Percentiles rank a stretch among this genome's conserved stretches.
phyloP scores from a whole-genome alignment of 2,329 filamentous ascomycete species.

The Zopfia rhizophila region DNA sequence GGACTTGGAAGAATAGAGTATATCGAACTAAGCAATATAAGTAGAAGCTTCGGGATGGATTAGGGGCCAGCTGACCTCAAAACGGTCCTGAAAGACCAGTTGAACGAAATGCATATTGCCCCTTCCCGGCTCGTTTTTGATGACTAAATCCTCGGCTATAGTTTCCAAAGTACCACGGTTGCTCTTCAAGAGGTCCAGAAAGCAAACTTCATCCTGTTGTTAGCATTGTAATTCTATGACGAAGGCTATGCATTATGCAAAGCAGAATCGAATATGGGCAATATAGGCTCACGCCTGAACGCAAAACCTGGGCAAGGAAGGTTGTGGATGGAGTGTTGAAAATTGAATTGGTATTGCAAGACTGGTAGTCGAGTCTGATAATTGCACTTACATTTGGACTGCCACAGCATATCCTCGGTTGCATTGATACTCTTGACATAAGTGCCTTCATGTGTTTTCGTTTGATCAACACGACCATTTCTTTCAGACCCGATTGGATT shows the following conservation, averaged over 20 bases:
- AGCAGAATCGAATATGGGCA: conserved; percentile 68
- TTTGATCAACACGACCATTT: conserved; percentile 56
- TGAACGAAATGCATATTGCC: conserved; percentile 90
- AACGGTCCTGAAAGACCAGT: conserved; percentile 86
- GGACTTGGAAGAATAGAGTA: conserved; percentile 86
- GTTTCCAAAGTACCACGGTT: too few relatives aligned
- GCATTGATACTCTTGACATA: conserved; percentile 75
- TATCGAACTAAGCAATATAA: conserved; percentile 74
- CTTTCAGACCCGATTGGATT: conserved; percentile 68
- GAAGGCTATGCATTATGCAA: too few relatives aligned
- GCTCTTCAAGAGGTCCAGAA: conserved; percentile 68
- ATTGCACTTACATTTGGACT: conserved; percentile 70
- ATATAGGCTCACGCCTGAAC: not conserved
- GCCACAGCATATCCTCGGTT: conserved; percentile 77
- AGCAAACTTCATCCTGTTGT: conserved; percentile 64
- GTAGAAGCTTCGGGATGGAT: conserved; percentile 4
- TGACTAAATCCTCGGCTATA: conserved; percentile 79
- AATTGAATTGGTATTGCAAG: conserved; percentile 54
- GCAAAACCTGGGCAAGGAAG: not conserved
- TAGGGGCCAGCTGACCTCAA: conserved; percentile 63
- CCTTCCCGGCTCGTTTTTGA: conserved; percentile 68
- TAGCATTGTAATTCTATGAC: conserved; percentile 44
- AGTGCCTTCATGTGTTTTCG: conserved; percentile 70
- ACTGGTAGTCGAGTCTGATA: too few relatives aligned
- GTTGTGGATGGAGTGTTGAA: conserved; percentile 65